Conservation (phyloP, 495 filamentous ascomycete species). For the Sphaerosporella brunnea region DNA sequence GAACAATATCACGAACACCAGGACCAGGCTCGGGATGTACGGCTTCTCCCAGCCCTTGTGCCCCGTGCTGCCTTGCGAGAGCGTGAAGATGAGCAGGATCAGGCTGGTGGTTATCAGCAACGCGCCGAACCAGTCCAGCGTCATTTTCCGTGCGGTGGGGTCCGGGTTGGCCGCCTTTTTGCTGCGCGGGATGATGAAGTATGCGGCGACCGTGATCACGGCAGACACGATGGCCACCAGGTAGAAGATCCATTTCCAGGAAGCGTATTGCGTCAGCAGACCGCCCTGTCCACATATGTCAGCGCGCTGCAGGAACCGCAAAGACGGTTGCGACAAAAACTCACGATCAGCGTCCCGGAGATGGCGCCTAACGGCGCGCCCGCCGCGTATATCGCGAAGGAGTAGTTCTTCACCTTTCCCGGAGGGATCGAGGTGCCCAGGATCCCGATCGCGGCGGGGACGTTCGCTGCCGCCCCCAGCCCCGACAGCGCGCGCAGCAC, state of each 20-base stretch:
- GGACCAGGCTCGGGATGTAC: conserved; percentile 47
- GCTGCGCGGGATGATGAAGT: conserved; percentile 49
- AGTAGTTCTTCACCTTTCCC: conserved; percentile 46
- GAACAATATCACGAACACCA: conserved; percentile 42
- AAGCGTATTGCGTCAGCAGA: conserved; percentile 36
- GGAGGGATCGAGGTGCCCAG: conserved; percentile 43
- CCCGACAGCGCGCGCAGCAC: conserved; percentile 55
- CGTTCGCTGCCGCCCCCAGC: conserved; percentile 47
- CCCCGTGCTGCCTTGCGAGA: conserved; percentile 39
- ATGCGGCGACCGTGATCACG: conserved; percentile 38
- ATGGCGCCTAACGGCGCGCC: conserved; percentile 42
- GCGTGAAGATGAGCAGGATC: conserved; percentile 41
- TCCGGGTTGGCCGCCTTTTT: conserved; percentile 26
- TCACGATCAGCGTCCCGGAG: conserved; percentile 35
- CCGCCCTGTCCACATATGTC: conserved; percentile 27
- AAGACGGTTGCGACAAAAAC: not conserved
- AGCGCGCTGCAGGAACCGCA: not conserved
- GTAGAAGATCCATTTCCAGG: conserved; percentile 51
- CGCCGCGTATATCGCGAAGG: conserved; percentile 31
- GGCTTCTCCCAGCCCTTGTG: conserved; percentile 49
- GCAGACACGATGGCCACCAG: conserved; percentile 45
- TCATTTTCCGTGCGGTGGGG: conserved; percentile 24
- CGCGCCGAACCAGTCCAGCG: conserved; percentile 50
- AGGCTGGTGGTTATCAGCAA: conserved; percentile 45
- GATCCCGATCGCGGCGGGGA: conserved; percentile 49